Evolutionary conservation across 1,139 yeast genomes (phyloP).

Genomic region (Pichia sp.): DNA sequence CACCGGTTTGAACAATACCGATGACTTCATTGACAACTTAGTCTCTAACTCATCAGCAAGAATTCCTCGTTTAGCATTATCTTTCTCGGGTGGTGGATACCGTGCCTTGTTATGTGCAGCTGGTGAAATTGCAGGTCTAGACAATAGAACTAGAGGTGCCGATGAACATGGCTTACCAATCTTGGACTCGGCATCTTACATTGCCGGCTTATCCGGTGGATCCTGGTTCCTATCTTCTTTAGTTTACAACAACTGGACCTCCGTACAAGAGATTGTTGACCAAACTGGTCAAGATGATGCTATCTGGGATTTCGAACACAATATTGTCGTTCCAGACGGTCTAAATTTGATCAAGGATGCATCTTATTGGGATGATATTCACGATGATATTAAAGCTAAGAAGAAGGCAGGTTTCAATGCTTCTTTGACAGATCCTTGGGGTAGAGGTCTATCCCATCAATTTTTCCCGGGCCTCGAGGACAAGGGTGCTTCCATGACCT

Average conservation of each 20-base stretch:
- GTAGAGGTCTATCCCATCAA: constrained; percentile 75
- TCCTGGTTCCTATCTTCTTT: constrained; percentile 78
- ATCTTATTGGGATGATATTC: constrained; percentile 46
- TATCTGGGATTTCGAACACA: constrained; percentile 65
- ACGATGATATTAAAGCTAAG: constrained; percentile 52
- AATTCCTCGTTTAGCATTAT: constrained; percentile 47
- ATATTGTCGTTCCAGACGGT: constrained; percentile 67
- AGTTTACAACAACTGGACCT: constrained; percentile 75
- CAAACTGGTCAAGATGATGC: constrained; percentile 35
- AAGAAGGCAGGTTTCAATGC: constrained; percentile 69
- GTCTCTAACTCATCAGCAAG: constrained; percentile 19
- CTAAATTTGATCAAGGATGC: constrained; percentile 51
- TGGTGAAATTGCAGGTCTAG: constrained; percentile 75
- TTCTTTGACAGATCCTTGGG: constrained; percentile 89
- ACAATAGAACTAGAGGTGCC: constrained; percentile 58
- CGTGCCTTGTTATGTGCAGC: constrained; percentile 91
- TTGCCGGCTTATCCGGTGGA: constrained; percentile 83
- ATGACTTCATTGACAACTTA: constrained; percentile 35
- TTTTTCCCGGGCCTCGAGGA: constrained; percentile 52
- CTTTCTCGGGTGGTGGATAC: constrained; percentile 90
- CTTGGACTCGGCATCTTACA: constrained; percentile 64
- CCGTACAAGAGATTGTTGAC: constrained; percentile 50
- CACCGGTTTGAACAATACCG: constrained; percentile 50
- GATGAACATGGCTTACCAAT: constrained; percentile 69
- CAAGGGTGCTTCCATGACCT: constrained; percentile 58